Evolutionary conservation across 2,329 filamentous ascomycete genomes (phyloP).

Genomic region (Thelonectria olida): DNA sequence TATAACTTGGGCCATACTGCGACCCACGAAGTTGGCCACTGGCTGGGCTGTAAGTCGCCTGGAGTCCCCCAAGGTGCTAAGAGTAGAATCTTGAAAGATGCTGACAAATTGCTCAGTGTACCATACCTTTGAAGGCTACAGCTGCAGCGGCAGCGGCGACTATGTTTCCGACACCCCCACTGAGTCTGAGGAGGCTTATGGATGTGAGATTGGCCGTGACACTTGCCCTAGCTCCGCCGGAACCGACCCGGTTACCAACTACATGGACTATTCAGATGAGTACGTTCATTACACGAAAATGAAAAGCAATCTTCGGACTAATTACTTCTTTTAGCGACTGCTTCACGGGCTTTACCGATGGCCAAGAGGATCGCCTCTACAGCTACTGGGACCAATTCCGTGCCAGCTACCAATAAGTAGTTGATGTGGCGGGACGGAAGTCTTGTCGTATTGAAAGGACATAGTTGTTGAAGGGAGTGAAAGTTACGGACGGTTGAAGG

Average conservation of each 20-base stretch:
- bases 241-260: constrained; percentile 48
- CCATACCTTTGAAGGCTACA: constrained; percentile 51
- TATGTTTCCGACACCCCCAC: constrained; percentile 52
- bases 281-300: constrained; percentile 31
- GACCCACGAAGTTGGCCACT: constrained; percentile 51
- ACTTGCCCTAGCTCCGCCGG: constrained; percentile 45
- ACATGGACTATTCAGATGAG: constrained; percentile 54
- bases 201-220: constrained; percentile 48
- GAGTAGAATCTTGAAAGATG: too few species aligned
- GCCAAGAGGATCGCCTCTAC: constrained; percentile 32
- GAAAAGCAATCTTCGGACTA: accelerated
- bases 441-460: too few species aligned
- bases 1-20: constrained; percentile 43
- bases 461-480: too few species aligned
- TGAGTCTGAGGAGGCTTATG: constrained; percentile 42
- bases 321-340: constrained; percentile 18
- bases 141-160: constrained; percentile 48
- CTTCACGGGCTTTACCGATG: constrained; percentile 37
- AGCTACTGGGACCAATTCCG: constrained; percentile 34
- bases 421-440: too few species aligned
- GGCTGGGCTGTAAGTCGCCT: constrained; percentile 45
- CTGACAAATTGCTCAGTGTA: constrained; percentile 33
- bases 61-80: too few species aligned
- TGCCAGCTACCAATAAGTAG: constrained; percentile 19
- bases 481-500: too few species aligned